Evolutionary conservation across 148 eudicot genomes (phyloP).

Genomic region (Spergularia bocconei): DNA sequence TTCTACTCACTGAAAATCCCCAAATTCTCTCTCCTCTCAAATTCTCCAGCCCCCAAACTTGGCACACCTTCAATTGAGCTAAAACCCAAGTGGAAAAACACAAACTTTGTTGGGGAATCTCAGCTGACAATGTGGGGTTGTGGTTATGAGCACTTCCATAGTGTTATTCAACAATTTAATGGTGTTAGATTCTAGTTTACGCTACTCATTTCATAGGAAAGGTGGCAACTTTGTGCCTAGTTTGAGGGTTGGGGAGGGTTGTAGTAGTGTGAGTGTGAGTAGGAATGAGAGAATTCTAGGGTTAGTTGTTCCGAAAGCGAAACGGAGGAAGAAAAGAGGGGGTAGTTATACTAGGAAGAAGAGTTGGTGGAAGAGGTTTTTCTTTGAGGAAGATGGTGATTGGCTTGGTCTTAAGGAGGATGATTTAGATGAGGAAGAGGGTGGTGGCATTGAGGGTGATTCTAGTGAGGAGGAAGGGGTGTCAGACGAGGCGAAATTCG

Average conservation of each 20-base stretch:
- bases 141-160: conserved; percentile 67
- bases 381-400: conserved; percentile 77
- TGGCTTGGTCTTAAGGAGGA: conserved; percentile 88
- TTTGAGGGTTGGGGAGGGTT: conserved; percentile 24
- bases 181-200: conserved; percentile 27
- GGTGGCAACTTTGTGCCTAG: conserved; percentile 11
- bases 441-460: conserved; percentile 13
- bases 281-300: conserved; percentile 31
- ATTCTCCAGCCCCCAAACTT: neutral
- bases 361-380: conserved; percentile 87
- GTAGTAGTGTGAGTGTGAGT: conserved; percentile 22
- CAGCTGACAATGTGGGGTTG: conserved; percentile 51
- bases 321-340: conserved; percentile 34
- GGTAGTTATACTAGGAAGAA: conserved; percentile 35
- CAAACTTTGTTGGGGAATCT: conserved; percentile 22
- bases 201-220: conserved; percentile 17
- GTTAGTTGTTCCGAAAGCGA: conserved; percentile 50
- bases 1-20: neutral
- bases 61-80: neutral
- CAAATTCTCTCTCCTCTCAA: neutral
- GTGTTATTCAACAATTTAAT: conserved; percentile 36
- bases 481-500: conserved; percentile 70
- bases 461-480: conserved; percentile 31
- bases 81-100: neutral
- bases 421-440: conserved; percentile 52